Evolutionary conservation across 371 early-diverging fungal species (phyloP).

Genomic region (Apophysomyces trapeziformis): DNA sequence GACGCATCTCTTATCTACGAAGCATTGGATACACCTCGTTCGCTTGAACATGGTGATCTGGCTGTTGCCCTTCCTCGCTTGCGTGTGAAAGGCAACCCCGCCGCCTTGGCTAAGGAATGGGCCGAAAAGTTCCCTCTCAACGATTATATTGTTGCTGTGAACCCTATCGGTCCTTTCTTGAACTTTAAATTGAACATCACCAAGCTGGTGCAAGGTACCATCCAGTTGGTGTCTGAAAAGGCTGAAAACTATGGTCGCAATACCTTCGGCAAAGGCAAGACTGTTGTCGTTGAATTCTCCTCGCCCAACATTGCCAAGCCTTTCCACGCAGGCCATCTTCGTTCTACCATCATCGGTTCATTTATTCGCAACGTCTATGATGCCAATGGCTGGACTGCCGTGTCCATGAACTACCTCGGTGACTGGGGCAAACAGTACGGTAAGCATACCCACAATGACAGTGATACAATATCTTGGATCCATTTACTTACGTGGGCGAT

Average conservation of each 20-base stretch:
- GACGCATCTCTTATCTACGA: slow-evolving; percentile 52
- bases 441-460: slow-evolving; percentile 23
- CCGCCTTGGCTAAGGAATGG: slow-evolving; percentile 74
- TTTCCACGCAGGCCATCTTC: slow-evolving; percentile 99
- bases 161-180: slow-evolving; percentile 80
- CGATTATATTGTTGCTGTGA: slow-evolving; percentile 60
- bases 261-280: slow-evolving; percentile 68
- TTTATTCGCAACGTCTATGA: slow-evolving; percentile 85
- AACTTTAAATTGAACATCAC: slow-evolving; percentile 80
- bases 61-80: slow-evolving; percentile 87
- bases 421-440: slow-evolving; percentile 99
- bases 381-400: slow-evolving; percentile 88
- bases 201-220: slow-evolving; percentile 55
- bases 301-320: slow-evolving; percentile 99
- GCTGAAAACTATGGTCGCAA: slow-evolving; percentile 71
- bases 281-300: slow-evolving; percentile 91
- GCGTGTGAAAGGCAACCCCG: slow-evolving; percentile 87
- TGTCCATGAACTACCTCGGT: slow-evolving; percentile 98
- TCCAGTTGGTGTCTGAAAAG: slow-evolving; percentile 52
- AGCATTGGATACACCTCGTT: slow-evolving; percentile 65
- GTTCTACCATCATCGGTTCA: slow-evolving; percentile 97
- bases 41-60: slow-evolving; percentile 74
- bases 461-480: neutral
- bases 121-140: slow-evolving; percentile 70
- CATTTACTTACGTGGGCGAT: neutral